Conservation (phyloP, 257 asterid genomes). For the Handroanthus guayacan region DNA sequence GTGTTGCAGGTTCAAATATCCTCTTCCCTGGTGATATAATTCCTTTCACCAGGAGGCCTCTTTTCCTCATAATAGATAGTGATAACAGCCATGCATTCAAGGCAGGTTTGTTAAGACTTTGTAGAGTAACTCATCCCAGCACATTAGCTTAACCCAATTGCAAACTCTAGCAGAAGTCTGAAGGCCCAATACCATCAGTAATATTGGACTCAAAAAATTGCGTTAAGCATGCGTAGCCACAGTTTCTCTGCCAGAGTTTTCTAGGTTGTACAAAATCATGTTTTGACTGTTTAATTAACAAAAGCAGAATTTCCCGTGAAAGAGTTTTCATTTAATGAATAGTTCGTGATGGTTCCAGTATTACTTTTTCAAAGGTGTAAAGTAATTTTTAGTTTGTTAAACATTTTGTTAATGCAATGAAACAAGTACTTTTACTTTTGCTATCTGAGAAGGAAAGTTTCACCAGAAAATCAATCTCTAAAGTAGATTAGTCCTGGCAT, state of each 20-base stretch:
- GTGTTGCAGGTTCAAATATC: slow-evolving; percentile 70
- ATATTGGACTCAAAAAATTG: slow-evolving; percentile 13
- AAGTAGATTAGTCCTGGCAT: slow-evolving; percentile 9
- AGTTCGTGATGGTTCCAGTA: not conserved
- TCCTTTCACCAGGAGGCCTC: slow-evolving; percentile 95
- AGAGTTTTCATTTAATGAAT: not conserved
- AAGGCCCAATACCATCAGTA: slow-evolving; percentile 16
- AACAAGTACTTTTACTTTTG: not conserved
- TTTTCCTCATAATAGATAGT: slow-evolving; percentile 88
- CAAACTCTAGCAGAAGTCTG: slow-evolving; percentile 34
- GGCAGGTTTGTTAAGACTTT: slow-evolving; percentile 98
- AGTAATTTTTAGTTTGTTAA: not conserved
- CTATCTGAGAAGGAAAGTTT: not conserved
- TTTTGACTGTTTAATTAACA: not conserved
- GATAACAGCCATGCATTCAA: slow-evolving; percentile 98
- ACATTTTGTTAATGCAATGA: not conserved
- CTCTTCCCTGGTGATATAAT: slow-evolving; percentile 92
- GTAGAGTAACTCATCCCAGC: slow-evolving; percentile 43
- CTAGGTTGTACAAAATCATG: not conserved
- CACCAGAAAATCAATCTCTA: slow-evolving; percentile 1
- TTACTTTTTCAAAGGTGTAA: not conserved
- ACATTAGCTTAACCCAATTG: slow-evolving; percentile 26
- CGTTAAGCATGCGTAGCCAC: slow-evolving; percentile 4
- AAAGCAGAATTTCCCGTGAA: slow-evolving; percentile 2
- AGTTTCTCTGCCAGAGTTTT: not conserved